A percentile compares a stretch with the other conserved stretches of the same genome.
Conservation (phyloP, 1,284 basidiomycete genomes). For the Pseudozyma flocculosa region DNA sequence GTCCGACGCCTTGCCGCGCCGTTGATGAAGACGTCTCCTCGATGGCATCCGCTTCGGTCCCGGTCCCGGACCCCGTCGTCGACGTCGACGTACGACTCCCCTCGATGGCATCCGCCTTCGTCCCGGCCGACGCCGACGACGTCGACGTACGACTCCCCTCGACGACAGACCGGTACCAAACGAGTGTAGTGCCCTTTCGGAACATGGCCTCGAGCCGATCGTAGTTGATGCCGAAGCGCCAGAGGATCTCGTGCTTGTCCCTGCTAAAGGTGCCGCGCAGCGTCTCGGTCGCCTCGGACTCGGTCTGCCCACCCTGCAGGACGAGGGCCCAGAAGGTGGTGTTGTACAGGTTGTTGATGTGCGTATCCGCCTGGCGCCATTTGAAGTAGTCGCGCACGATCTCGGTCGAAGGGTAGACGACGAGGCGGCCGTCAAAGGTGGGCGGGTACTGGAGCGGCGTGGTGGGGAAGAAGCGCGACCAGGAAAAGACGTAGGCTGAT, state of each 20-base stretch:
- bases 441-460: conserved; percentile 74
- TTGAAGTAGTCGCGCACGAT: conserved; percentile 88
- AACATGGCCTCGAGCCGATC: conserved; percentile 73
- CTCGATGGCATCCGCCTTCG: no score
- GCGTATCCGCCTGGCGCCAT: conserved; percentile 94
- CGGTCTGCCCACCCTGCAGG: conserved; percentile 72
- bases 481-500: conserved; percentile 83
- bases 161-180: conserved; percentile 66
- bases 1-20: no score
- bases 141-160: no score
- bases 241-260: conserved; percentile 88
- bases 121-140: no score
- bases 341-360: conserved; percentile 98
- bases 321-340: conserved; percentile 94
- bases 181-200: conserved; percentile 81
- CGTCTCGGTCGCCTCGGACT: conserved; percentile 74
- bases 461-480: conserved; percentile 76
- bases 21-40: no score
- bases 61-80: no score
- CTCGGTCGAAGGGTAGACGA: conserved; percentile 74
- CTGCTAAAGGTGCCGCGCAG: conserved; percentile 79
- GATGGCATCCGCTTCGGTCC: no score
- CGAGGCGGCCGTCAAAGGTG: conserved; percentile 81
- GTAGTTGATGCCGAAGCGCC: conserved; percentile 84
- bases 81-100: no score